Conservation (phyloP, 2,329 filamentous ascomycete genomes). For the Annulohypoxylon truncatum region DNA sequence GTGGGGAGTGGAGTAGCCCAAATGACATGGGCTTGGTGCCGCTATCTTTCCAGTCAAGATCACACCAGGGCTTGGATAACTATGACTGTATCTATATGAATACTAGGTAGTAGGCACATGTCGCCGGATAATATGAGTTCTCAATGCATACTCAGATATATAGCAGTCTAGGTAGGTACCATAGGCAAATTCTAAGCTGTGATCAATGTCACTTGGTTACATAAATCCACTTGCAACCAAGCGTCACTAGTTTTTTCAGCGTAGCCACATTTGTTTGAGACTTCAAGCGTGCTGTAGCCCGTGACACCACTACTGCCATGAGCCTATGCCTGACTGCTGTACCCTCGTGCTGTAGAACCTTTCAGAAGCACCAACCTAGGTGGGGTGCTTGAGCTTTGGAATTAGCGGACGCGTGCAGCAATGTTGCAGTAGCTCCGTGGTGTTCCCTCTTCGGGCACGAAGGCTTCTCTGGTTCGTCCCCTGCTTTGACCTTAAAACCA, state of each 20-base stretch:
- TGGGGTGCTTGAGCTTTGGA: not conserved
- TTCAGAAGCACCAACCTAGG: not conserved
- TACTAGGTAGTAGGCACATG: not conserved
- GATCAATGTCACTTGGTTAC: not conserved
- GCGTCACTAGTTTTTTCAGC: not conserved
- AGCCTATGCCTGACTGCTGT: conserved; percentile 34
- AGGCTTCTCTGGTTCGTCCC: not conserved
- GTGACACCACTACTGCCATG: conserved; percentile 35
- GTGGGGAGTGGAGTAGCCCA: not conserved
- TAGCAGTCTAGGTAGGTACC: not conserved
- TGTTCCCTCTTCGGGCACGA: conserved; percentile 1
- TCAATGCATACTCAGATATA: not conserved
- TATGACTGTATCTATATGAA: conserved; percentile 7
- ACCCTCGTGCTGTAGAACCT: conserved; percentile 40
- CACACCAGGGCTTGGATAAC: not conserved
- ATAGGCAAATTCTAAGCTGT: not conserved
- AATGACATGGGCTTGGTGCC: conserved; percentile 4
- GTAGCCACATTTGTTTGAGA: not conserved
- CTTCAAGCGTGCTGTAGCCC: conserved; percentile 10
- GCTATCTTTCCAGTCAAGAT: conserved; percentile 14
- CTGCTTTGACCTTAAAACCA: not conserved
- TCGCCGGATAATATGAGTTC: conserved; percentile 13
- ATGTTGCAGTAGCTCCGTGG: conserved; percentile 19
- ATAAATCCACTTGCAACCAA: not conserved
- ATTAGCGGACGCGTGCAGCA: conserved; percentile 6